Evolutionary conservation across 306 rosid species (phyloP).

Genomic region (Hylodesmum podocarpum): DNA sequence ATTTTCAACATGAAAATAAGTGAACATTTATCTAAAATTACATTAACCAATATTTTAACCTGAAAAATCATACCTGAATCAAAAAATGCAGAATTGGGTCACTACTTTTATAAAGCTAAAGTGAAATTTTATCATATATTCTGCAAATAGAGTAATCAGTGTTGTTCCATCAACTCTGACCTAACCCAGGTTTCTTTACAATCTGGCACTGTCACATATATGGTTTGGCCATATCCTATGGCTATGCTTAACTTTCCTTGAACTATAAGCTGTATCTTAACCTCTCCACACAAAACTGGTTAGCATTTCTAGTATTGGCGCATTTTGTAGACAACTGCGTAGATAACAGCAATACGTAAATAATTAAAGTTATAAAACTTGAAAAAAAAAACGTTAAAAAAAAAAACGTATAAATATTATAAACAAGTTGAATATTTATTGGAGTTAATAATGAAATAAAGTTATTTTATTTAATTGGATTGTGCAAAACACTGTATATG

Average conservation of each 20-base stretch:
- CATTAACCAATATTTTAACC: not conserved
- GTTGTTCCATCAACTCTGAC: not conserved
- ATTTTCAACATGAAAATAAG: no score
- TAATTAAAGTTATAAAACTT: no score
- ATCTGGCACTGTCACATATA: not conserved
- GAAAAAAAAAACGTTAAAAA: no score
- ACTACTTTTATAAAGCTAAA: not conserved
- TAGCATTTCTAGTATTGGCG: not conserved
- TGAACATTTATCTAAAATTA: not conserved
- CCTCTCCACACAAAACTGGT: not conserved
- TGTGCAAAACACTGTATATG: no score
- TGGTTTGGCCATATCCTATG: not conserved
- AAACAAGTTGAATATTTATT: no score
- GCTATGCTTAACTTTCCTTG: not conserved
- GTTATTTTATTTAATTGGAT: no score
- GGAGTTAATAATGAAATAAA: no score
- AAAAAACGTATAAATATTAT: no score
- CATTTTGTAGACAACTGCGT: no score
- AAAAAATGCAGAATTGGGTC: not conserved
- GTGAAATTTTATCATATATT: not conserved
- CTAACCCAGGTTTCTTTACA: constrained; percentile 10
- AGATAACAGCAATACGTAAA: no score
- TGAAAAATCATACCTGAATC: not conserved
- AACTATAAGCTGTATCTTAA: constrained; percentile 4
- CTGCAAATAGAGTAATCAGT: not conserved